These are phyloP conservation scores for Saccharomycopsis fibuligera DNA, from an alignment of 805 yeast species.

Conservation along the genomic window DNA sequence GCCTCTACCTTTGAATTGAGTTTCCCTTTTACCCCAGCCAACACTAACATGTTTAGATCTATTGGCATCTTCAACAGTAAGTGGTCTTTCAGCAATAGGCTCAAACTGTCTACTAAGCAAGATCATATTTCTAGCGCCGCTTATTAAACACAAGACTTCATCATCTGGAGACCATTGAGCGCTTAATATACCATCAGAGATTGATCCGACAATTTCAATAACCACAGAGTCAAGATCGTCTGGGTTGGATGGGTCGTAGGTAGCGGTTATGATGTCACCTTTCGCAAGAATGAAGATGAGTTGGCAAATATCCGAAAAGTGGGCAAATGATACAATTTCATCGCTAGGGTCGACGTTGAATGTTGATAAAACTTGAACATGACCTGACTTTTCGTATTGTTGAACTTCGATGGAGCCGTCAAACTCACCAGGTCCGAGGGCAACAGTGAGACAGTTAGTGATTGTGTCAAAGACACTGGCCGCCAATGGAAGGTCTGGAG, in stretches of 20 bases:
- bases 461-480: slow-evolving; percentile 64
- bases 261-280: slow-evolving; percentile 71
- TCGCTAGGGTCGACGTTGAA: slow-evolving; percentile 41
- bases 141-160: slow-evolving; percentile 68
- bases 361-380: slow-evolving; percentile 50
- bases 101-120: slow-evolving; percentile 74
- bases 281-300: slow-evolving; percentile 58
- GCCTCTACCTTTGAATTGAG: slow-evolving; percentile 94
- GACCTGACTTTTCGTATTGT: slow-evolving; percentile 62
- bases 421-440: slow-evolving; percentile 50
- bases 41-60: slow-evolving; percentile 83
- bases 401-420: slow-evolving; percentile 61
- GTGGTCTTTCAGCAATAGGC: slow-evolving; percentile 58
- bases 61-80: slow-evolving; percentile 56
- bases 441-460: slow-evolving; percentile 65
- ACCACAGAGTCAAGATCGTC: slow-evolving; percentile 41
- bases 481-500: slow-evolving; percentile 55
- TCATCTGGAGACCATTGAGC: slow-evolving; percentile 91
- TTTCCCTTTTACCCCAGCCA: slow-evolving; percentile 98
- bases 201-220: slow-evolving; percentile 73
- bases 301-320: slow-evolving; percentile 64
- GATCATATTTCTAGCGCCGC: slow-evolving; percentile 53
- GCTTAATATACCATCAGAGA: slow-evolving; percentile 66
- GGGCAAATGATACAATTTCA: slow-evolving; percentile 44
- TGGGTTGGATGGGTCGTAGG: slow-evolving; percentile 42